Base-by-base conservation (phyloP, 495 filamentous ascomycete species). In the Filosporella fistucella region DNA sequence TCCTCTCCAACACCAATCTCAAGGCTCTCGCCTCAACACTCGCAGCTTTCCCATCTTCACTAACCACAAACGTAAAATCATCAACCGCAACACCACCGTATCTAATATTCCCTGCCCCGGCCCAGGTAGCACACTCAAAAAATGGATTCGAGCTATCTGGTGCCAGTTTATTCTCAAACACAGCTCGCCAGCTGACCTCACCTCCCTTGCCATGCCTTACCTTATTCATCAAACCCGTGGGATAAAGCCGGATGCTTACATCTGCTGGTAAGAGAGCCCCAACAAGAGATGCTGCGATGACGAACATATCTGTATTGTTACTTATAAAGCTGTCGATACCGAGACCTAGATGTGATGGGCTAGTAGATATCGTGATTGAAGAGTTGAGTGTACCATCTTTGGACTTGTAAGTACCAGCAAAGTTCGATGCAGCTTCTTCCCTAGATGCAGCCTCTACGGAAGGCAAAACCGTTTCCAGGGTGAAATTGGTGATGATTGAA, bases 31-130 rank as follows among this genome's bases (percentile, higher is more conserved):
- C 62, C 57, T 72, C 59, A 20, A 78, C 59, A 34, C 68, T 63
- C 21, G 65, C 48, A 43, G 68, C 70, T 36, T 55, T 66, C 6
- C 68, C 71, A 11, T 57, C 45, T 1, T 12, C 34, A 40, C 64
- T 63, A 11, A 76, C n/a, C 7, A 58, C 58, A 47, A 80, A 78
- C 7, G 74, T 55, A 49, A 80, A 74, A 62, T 72, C 63, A 47
- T 78, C 76, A 16, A 80, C 51, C 36, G 66, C 63, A 42, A 55
- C 59, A 7, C 63, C 63, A 21, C 63, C 65, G 40, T 68, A 76
- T 41, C 60, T 61, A 0, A 62, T 62, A 26, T 56, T 57, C 45
- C 70, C 76, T 34, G 75, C 59, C 23, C 61, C 53, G 12, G 69
- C 61, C 72, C 72, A 78, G 6, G 70, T 69, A 4, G 68, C 66